Base-by-base conservation (phyloP, 192 early-diverging fungal species). In the Entomortierella lignicola region DNA sequence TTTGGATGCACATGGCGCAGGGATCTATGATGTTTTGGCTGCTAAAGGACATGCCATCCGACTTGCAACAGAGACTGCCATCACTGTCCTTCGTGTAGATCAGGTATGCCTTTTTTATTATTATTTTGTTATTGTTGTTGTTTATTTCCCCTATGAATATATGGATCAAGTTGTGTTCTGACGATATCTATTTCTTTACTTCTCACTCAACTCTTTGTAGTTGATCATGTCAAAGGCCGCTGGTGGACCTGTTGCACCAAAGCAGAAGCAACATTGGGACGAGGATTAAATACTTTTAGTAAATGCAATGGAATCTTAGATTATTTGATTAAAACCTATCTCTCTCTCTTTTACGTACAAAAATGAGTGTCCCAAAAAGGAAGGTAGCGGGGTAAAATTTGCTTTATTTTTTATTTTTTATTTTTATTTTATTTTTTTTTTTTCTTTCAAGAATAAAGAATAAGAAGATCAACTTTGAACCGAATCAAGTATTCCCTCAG, bases 201-300 rank as follows among this genome's bases (percentile, higher is more conserved):
- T 71, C 31, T 41, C 39, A 17, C 30, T n/a, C n/a, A n/a, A n/a
- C n/a, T n/a, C n/a, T 8, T 48, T 17, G 48, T 47, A 92, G 92
- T 96, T 99, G 79, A 97, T 99, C 84, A 99, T 99, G 97, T 94
- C 93, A 60, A 98, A 97, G 86, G 94, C 92, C 44, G 96, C 97
- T 21, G 97, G 97, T 60, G 97, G 97, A 10, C 97, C 93, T 37
- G 94, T 94, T 83, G 92, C 87, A 83, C 93, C 92, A 71, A 93
- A 96, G 92, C 85, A 94, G 85, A 87, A 92, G 72, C 85, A 88
- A 66, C 87, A 96, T 88, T 95, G 94, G 95, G 95, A 97, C 81
- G 92, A 95, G 81, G 92, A 77, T 44, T 77, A 77, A 69, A 63
- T 31, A 8, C 41, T 20, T 31, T 11, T n/a, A n/a, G n/a, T n/a